Percentiles rank a stretch among this genome's conserved stretches.
These are phyloP conservation scores for Macadamia tetraphylla DNA, from an alignment of 164 flowering plant genomes.

Conservation along the genomic window DNA sequence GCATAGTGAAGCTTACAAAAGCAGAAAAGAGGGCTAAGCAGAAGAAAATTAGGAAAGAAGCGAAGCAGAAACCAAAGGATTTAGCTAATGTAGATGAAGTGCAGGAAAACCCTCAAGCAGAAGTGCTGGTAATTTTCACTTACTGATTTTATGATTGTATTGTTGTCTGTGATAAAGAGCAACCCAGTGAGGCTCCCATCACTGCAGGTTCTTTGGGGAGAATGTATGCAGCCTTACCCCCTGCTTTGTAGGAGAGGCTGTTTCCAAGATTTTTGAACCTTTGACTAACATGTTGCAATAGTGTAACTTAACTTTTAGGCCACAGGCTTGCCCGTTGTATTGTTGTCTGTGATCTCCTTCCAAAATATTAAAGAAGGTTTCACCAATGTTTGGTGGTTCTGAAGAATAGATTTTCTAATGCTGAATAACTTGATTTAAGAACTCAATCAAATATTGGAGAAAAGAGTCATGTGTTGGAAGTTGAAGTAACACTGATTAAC, in stretches of 20 bases:
- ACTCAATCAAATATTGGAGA: no score
- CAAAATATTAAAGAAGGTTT: no score
- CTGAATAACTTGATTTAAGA: not conserved
- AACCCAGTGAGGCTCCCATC: no score
- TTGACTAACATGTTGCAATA: no score
- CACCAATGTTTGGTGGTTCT: not conserved
- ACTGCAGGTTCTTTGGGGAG: no score
- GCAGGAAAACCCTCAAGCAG: slow-evolving; percentile 49
- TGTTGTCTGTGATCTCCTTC: not conserved
- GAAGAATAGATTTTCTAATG: not conserved
- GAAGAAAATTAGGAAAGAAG: slow-evolving; percentile 74
- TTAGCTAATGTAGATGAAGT: slow-evolving; percentile 27
- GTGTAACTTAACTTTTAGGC: no score
- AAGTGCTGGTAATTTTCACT: slow-evolving; percentile 57
- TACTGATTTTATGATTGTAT: not conserved
- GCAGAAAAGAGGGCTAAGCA: slow-evolving; percentile 72
- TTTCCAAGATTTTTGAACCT: no score
- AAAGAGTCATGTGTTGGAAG: no score
- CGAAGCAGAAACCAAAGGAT: slow-evolving; percentile 65
- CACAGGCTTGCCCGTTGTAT: not conserved
- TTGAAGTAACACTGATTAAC: no score
- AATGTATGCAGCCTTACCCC: no score
- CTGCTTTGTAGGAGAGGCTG: no score
- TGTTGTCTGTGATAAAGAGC: not conserved
- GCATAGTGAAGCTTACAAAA: slow-evolving; percentile 58